A percentile compares a stretch with the other conserved stretches of the same genome.
phyloP scores from a whole-genome alignment of 2,329 filamentous ascomycete genomes.

The Talaromyces sp. region DNA sequence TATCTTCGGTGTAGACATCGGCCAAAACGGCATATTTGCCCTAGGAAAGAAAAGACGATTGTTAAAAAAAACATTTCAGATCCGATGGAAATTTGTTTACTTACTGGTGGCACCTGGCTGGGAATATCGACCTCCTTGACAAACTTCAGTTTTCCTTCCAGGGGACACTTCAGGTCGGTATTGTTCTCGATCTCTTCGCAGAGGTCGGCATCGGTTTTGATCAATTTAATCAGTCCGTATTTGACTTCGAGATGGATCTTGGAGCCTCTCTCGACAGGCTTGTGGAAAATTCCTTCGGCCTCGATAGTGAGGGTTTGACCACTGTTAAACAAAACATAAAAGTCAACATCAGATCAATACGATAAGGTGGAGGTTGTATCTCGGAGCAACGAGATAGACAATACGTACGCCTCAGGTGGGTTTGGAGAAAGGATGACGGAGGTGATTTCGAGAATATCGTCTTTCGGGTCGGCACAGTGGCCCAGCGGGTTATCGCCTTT shows the following conservation, averaged over 20 bases:
- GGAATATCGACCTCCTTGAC: conserved; percentile 82
- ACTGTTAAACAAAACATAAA: conserved; percentile 42
- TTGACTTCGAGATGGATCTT: conserved; percentile 82
- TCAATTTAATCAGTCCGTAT: conserved; percentile 85
- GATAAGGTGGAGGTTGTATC: conserved; percentile 16
- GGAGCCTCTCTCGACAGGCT: conserved; percentile 71
- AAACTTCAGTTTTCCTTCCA: conserved; percentile 69
- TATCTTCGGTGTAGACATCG: conserved; percentile 72
- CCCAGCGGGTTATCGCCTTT: conserved; percentile 80
- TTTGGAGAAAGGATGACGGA: conserved; percentile 79
- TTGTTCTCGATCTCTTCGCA: conserved; percentile 81
- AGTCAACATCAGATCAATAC: neutral
- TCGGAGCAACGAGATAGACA: conserved; percentile 2
- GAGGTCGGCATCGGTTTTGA: conserved; percentile 74
- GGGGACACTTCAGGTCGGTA: conserved; percentile 82
- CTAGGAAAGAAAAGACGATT: conserved; percentile 38
- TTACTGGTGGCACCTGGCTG: conserved; percentile 78
- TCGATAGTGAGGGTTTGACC: conserved; percentile 73
- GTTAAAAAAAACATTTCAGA: neutral
- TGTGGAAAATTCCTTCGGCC: conserved; percentile 67
- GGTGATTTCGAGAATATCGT: conserved; percentile 71
- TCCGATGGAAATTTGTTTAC: conserved; percentile 30
- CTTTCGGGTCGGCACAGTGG: conserved; percentile 65
- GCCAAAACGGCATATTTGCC: conserved; percentile 86
- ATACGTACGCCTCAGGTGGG: conserved; percentile 74